phyloP scores from a whole-genome alignment of 169 alveolate species.

The Eimeria tenella region DNA sequence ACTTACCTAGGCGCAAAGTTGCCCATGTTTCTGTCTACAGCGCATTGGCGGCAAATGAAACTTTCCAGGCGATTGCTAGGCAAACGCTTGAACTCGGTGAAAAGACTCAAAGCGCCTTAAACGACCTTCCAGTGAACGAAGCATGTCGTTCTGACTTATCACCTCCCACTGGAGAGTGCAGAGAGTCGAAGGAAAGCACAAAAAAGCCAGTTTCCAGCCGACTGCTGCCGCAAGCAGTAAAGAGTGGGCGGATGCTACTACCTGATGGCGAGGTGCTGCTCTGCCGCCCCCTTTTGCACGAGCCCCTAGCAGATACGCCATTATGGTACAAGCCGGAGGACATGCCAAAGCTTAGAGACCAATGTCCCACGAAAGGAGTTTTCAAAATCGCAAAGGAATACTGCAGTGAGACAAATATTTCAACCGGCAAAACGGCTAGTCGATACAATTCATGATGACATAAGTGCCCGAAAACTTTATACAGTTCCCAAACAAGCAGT shows the following conservation, averaged over 20 bases:
- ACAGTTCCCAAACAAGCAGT: too few species aligned
- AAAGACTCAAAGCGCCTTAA: background rate
- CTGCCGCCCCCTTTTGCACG: constrained; percentile 49
- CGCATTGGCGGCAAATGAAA: constrained; percentile 38
- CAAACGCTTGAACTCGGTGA: constrained; percentile 32
- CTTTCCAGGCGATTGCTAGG: constrained; percentile 51
- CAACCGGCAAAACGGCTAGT: background rate
- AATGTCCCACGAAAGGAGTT: constrained; percentile 9
- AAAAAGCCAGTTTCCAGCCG: background rate
- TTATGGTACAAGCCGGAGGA: constrained; percentile 24
- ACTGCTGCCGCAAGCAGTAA: constrained; percentile 35
- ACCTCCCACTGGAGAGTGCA: background rate
- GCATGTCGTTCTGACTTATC: background rate
- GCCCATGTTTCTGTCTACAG: constrained; percentile 3
- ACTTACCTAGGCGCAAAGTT: background rate
- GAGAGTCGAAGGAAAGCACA: background rate
- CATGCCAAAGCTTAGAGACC: constrained; percentile 2
- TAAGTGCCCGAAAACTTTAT: too few species aligned
- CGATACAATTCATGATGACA: too few species aligned
- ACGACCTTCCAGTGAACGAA: background rate
- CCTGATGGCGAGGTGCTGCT: constrained; percentile 72
- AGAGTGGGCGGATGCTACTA: background rate
- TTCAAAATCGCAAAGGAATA: background rate
- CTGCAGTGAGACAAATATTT: background rate
- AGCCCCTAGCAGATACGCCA: constrained; percentile 42